phyloP scores from a whole-genome alignment of 2,329 filamentous ascomycete species.

The Cytospora paraplurivora region DNA sequence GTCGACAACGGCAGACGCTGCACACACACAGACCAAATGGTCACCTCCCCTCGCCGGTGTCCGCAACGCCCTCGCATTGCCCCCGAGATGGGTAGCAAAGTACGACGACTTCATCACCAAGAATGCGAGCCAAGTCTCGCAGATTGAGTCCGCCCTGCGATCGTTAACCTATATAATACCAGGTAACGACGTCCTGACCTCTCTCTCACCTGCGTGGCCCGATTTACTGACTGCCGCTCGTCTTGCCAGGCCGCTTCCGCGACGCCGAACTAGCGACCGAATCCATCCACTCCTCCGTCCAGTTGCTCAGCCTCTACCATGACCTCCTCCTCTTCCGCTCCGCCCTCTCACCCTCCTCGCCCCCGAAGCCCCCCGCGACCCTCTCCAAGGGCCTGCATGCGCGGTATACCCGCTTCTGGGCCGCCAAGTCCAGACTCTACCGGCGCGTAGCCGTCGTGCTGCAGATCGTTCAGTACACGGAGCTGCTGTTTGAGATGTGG shows the following conservation, averaged over 20 bases:
- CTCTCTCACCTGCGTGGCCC: not conserved
- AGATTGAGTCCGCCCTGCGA: slow-evolving; percentile 90
- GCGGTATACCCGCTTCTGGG: slow-evolving; percentile 70
- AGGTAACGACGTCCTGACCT: slow-evolving; percentile 48
- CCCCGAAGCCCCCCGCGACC: slow-evolving; percentile 55
- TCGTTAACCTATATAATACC: slow-evolving; percentile 96
- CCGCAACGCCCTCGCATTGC: slow-evolving; percentile 55
- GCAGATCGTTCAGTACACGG: slow-evolving; percentile 91
- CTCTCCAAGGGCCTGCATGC: slow-evolving; percentile 60
- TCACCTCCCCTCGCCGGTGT: slow-evolving; percentile 34
- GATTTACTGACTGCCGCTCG: not conserved
- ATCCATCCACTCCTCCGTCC: slow-evolving; percentile 83
- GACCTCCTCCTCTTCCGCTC: slow-evolving; percentile 76
- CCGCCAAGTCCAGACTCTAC: slow-evolving; percentile 68
- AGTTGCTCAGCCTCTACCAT: slow-evolving; percentile 90
- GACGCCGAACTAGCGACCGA: slow-evolving; percentile 96
- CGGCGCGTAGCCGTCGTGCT: slow-evolving; percentile 78
- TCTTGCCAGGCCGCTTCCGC: slow-evolving; percentile 69
- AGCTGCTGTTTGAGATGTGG: slow-evolving; percentile 96
- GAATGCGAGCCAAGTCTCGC: slow-evolving; percentile 89
- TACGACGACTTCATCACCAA: slow-evolving; percentile 93
- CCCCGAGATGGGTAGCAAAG: slow-evolving; percentile 67
- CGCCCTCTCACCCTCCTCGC: slow-evolving; percentile 53
- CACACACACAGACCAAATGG: slow-evolving; percentile 25
- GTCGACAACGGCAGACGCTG: slow-evolving; percentile 28